Conservation (phyloP, 2,329 filamentous ascomycete species). For the Penicillium sp. region DNA sequence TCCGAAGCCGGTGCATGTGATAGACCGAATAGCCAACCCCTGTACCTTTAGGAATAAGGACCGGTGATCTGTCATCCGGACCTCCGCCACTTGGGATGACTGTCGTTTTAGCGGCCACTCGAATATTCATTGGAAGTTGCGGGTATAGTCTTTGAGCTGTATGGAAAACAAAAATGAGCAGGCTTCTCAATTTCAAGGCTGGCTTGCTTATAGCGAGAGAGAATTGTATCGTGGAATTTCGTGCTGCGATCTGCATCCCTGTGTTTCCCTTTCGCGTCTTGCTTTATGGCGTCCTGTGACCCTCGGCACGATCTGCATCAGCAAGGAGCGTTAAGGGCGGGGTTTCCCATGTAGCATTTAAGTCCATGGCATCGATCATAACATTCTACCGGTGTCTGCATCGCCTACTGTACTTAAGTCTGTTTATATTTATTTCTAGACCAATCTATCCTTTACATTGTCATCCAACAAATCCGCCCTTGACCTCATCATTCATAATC, state of each 20-base stretch:
- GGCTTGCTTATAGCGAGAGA: neutral
- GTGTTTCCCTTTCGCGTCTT: neutral
- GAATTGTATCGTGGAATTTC: neutral
- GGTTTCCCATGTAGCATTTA: conserved; percentile 3
- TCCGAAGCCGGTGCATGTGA: conserved; percentile 1
- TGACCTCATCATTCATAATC: conserved; percentile 11
- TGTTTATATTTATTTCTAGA: neutral
- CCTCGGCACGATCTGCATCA: conserved; percentile 21
- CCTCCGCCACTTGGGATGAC: neutral
- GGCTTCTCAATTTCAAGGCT: neutral
- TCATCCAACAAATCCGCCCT: neutral
- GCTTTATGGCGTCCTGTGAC: conserved; percentile 4
- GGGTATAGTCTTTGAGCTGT: neutral
- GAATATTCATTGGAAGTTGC: neutral
- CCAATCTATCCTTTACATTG: neutral
- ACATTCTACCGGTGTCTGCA: neutral
- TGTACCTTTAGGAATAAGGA: neutral
- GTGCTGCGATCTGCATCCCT: conserved; percentile 2
- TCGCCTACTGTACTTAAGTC: neutral
- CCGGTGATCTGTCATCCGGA: neutral
- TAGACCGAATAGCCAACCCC: conserved; percentile 3
- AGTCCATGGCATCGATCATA: neutral
- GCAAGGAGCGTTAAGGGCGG: conserved; percentile 17
- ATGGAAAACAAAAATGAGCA: neutral
- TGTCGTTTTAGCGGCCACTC: conserved; percentile 3